Conservation (phyloP, 23 red algal genomes). For the Pyropia yezoensis region DNA sequence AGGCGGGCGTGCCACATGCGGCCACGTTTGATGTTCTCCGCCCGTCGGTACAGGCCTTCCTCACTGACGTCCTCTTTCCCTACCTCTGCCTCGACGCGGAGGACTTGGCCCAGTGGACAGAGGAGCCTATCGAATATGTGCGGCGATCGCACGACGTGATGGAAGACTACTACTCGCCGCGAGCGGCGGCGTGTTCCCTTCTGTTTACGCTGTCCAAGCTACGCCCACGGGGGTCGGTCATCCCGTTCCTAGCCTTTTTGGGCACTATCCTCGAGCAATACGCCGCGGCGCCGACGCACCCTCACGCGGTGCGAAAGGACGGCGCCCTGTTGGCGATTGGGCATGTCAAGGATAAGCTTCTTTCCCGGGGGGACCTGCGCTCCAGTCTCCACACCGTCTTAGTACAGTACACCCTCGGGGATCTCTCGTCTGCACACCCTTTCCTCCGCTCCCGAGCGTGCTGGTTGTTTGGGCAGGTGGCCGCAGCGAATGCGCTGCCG, state of each 20-base stretch:
- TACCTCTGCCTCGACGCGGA: constrained; percentile 68
- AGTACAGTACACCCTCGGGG: constrained; percentile 31
- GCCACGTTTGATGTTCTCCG: constrained; percentile 40
- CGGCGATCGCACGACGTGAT: constrained; percentile 62
- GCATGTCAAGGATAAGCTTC: constrained; percentile 54
- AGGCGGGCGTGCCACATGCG: constrained; percentile 44
- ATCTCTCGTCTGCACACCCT: constrained; percentile 53
- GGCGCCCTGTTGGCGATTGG: constrained; percentile 60
- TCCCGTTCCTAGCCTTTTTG: constrained; percentile 45
- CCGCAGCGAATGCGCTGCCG: constrained; percentile 31
- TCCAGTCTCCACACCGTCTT: constrained; percentile 31
- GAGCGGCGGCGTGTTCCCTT: constrained; percentile 58
- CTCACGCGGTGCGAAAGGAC: constrained; percentile 47
- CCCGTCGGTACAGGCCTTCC: constrained; percentile 36
- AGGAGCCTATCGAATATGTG: constrained; percentile 76
- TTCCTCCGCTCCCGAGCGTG: constrained; percentile 66
- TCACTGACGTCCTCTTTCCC: constrained; percentile 48
- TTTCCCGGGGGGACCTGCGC: constrained; percentile 30
- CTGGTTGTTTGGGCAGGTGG: constrained; percentile 76
- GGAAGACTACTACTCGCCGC: constrained; percentile 76
- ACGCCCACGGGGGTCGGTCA: constrained; percentile 43
- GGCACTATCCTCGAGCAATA: constrained; percentile 49
- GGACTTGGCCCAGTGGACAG: constrained; percentile 61
- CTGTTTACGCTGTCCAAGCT: constrained; percentile 43
- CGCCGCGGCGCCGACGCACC: constrained; percentile 11